Evolutionary conservation across 441 rosid genomes (phyloP).

Genomic region (Pelargonium cotyledonis): DNA sequence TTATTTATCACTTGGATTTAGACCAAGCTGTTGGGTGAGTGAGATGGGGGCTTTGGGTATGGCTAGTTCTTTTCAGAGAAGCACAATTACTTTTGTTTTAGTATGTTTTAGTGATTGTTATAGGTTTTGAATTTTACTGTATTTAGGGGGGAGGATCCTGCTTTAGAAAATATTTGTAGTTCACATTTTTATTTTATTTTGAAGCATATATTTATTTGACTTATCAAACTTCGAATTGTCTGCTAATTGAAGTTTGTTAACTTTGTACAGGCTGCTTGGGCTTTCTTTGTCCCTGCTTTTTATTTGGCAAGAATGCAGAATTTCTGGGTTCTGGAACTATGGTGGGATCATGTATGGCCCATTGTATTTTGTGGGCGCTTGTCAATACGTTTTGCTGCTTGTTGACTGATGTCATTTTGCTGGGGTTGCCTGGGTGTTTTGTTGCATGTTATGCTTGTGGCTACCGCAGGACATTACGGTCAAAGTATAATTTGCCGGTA

Average conservation of each 20-base stretch:
- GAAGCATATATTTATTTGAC: neutral
- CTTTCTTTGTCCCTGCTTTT: slow-evolving; percentile 73
- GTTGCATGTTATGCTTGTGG: slow-evolving; percentile 83
- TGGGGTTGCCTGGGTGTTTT: slow-evolving; percentile 85
- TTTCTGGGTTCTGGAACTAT: slow-evolving; percentile 80
- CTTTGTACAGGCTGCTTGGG: slow-evolving; percentile 57
- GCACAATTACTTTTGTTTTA: too few species aligned
- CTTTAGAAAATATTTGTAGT: neutral
- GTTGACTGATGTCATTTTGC: slow-evolving; percentile 55
- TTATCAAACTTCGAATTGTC: neutral
- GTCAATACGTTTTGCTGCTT: slow-evolving; percentile 68
- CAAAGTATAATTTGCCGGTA: slow-evolving; percentile 72
- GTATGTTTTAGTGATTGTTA: too few species aligned
- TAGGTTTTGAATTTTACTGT: too few species aligned
- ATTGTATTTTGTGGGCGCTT: slow-evolving; percentile 64
- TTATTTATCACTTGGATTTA: too few species aligned
- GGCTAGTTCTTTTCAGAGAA: too few species aligned
- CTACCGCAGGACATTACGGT: slow-evolving; percentile 66
- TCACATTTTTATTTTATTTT: neutral
- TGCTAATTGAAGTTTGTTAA: neutral
- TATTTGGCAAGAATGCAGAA: slow-evolving; percentile 87
- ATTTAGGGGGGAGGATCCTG: neutral
- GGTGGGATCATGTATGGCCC: slow-evolving; percentile 68
- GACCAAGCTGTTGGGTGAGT: too few species aligned
- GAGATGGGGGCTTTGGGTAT: too few species aligned